Conservation (phyloP, 495 filamentous ascomycete species). For the Penicillium parvum region DNA sequence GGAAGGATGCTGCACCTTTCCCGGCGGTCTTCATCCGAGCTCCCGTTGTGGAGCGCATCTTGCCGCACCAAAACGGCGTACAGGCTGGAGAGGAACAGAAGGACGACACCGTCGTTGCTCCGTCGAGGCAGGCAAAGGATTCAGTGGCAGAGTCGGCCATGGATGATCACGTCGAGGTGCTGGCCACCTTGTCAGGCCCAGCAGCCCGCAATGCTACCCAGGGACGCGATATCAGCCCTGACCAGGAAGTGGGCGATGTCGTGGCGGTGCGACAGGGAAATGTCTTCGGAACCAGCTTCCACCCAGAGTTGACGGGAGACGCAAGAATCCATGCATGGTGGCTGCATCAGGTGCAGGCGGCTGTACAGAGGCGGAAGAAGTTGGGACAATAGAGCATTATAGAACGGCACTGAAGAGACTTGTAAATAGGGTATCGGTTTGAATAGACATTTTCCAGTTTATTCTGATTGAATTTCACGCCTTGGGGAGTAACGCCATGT, state of each 20-base stretch:
- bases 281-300: conserved; percentile 94
- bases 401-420: conserved; percentile 13
- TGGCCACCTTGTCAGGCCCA: conserved; percentile 48
- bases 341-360: conserved; percentile 64
- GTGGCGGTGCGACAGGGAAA: conserved; percentile 90
- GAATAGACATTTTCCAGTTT: conserved; percentile 24
- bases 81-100: conserved; percentile 47
- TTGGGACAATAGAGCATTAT: conserved; percentile 20
- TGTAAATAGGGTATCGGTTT: conserved; percentile 28
- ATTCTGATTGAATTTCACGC: conserved; percentile 20
- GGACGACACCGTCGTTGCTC: conserved; percentile 64
- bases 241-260: conserved; percentile 66
- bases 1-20: conserved; percentile 52
- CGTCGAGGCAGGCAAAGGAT: conserved; percentile 49
- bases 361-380: conserved; percentile 27
- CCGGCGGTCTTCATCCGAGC: conserved; percentile 89
- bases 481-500: conserved; percentile 32
- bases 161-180: conserved; percentile 44
- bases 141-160: conserved; percentile 36
- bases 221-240: conserved; percentile 32
- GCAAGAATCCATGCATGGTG: conserved; percentile 91
- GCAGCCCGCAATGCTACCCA: conserved; percentile 38
- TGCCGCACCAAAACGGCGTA: conserved; percentile 51
- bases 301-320: conserved; percentile 90
- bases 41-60: conserved; percentile 82